Evolutionary conservation across 1,284 basidiomycete genomes (phyloP).

Genomic region (Cystobasidiaceae sp.): DNA sequence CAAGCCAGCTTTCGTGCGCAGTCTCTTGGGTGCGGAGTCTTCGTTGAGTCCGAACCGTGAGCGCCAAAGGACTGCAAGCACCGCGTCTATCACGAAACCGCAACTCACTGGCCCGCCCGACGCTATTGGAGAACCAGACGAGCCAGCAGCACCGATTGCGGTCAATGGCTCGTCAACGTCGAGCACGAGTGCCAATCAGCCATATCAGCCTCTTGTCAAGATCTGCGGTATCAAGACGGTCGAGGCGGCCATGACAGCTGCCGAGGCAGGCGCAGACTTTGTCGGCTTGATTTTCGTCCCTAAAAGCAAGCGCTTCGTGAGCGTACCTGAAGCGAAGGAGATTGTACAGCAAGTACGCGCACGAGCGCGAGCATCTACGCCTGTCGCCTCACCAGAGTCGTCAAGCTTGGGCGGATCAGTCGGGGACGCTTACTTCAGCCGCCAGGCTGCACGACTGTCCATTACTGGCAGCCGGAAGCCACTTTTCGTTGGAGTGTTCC

Average conservation of each 20-base stretch:
- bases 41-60: not conserved
- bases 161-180: no score
- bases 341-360: conserved; percentile 64
- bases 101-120: conserved; percentile 9
- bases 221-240: conserved; percentile 77
- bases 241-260: conserved; percentile 69
- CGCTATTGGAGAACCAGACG: conserved; percentile 1
- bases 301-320: conserved; percentile 63
- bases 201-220: conserved; percentile 67
- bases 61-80: conserved; percentile 12
- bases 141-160: no score
- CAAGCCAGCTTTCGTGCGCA: conserved; percentile 72
- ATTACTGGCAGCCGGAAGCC: conserved; percentile 50
- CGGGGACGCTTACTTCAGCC: conserved; percentile 37
- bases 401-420: no score
- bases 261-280: conserved; percentile 80
- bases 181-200: no score
- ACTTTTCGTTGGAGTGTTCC: conserved; percentile 69
- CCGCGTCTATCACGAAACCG: conserved; percentile 17
- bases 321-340: conserved; percentile 59
- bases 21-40: conserved; percentile 62
- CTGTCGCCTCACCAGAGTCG: not conserved
- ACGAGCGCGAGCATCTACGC: not conserved
- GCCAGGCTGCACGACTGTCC: conserved; percentile 35
- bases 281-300: conserved; percentile 80